Base-by-base conservation (phyloP, 495 filamentous ascomycete genomes). In the Tuber melanosporum region DNA sequence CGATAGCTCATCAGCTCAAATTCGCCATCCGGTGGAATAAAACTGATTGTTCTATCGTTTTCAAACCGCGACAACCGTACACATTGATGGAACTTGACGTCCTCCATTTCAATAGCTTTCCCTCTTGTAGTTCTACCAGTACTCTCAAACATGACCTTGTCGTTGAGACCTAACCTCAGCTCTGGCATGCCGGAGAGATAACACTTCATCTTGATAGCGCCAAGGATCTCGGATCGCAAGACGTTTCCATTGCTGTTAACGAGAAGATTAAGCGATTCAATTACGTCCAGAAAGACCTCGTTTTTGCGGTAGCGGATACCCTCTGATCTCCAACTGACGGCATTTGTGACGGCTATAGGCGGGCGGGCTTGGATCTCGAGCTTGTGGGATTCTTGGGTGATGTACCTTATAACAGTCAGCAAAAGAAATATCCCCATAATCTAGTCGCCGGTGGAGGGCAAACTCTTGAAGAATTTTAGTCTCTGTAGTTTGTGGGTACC, bases 1-100 rank as follows among this genome's bases (percentile, higher is more conserved):
- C 96, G 94, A 87, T 99, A 99, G 82, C 93, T 97, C 96, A 99
- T 99, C 76, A 99, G 88, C 87, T 99, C 96, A 83, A 99, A 99
- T 85, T 99, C 95, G 80, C 95, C 95, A 83, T 99, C 95, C 47
- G 95, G 95, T 17, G 95, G 95, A 81, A 99, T 99, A 86, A 99
- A 99, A 85, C 93, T 96, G 87, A 99, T 99, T 39, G 96, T 99
- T 69, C 96, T 88, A 85, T 99, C 96, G 82, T 98, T 99, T 85
- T 99, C 96, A 86, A 99, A 99, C 43, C 96, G 88, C 36, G 93
- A 94, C 75, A 99, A 86, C 79, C 96, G 91, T 76, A 99, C 96
- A 85, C 96, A 99, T 84, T 99, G 96, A 86, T 99, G 96, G 85
- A 99, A 99, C 83, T 98, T 99, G 83, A 99, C 96, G 79, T 99